These are phyloP conservation scores for Arabidopsis arenosa DNA, from an alignment of 345 rosid species.

Conservation along the genomic window DNA sequence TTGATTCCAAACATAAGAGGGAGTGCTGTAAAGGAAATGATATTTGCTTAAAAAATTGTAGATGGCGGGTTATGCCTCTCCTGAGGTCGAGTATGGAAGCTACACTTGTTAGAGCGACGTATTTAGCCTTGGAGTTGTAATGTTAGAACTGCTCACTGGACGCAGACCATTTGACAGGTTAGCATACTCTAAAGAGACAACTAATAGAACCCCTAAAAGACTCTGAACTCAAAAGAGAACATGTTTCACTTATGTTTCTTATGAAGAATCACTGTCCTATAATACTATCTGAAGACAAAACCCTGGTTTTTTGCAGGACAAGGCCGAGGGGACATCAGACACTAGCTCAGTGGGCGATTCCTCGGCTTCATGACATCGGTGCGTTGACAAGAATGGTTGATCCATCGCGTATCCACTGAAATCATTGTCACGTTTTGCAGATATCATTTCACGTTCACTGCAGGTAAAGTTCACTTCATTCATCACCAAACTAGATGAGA, in stretches of 20 bases:
- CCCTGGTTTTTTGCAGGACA: slow-evolving; percentile 50
- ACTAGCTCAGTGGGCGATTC: slow-evolving; percentile 89
- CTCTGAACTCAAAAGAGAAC: slow-evolving; percentile 24
- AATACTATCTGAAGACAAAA: too few species aligned
- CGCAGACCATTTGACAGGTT: slow-evolving; percentile 85
- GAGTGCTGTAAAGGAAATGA: slow-evolving; percentile 3
- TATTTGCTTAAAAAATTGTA: slow-evolving; percentile 32
- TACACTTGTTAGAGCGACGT: slow-evolving; percentile 90
- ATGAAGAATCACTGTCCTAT: neutral
- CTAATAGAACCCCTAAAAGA: neutral
- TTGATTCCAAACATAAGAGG: neutral
- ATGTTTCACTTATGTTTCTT: neutral
- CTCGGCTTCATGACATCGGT: slow-evolving; percentile 87
- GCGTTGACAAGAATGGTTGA: slow-evolving; percentile 89
- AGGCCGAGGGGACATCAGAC: slow-evolving; percentile 78
- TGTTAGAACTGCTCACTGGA: slow-evolving; percentile 94
- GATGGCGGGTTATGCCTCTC: slow-evolving; percentile 76
- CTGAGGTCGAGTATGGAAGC: slow-evolving; percentile 78
- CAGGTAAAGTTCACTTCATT: slow-evolving; percentile 58
- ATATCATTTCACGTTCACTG: slow-evolving; percentile 82
- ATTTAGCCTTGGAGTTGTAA: slow-evolving; percentile 91
- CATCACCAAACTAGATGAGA: neutral
- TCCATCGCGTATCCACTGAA: slow-evolving; percentile 70
- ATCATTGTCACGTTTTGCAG: slow-evolving; percentile 93
- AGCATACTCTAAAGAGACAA: slow-evolving; percentile 7